A percentile compares a stretch with the other conserved stretches of the same genome.
Conservation (phyloP, 2,329 filamentous ascomycete species). For the Alternaria sp. region DNA sequence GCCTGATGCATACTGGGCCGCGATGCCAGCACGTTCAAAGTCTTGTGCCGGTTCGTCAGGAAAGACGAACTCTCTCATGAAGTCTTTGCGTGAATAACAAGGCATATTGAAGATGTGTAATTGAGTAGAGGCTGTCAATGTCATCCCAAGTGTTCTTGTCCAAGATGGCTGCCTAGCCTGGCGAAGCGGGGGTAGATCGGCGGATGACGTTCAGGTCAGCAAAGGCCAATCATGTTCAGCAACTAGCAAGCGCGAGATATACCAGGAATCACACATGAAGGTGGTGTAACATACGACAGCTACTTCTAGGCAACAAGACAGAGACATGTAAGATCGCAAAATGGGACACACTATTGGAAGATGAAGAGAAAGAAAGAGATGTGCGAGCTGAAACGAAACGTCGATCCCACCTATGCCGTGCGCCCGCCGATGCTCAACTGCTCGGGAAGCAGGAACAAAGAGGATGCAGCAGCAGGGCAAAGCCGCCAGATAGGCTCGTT, state of each 20-base stretch:
- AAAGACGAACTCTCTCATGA: slow-evolving; percentile 24
- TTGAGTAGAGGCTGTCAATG: not conserved
- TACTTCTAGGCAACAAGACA: not conserved
- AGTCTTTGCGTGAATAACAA: slow-evolving; percentile 16
- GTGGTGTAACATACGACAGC: not conserved
- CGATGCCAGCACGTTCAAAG: slow-evolving; percentile 20
- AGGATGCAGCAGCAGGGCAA: slow-evolving; percentile 37
- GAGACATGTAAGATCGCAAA: not conserved
- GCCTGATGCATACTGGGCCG: slow-evolving; percentile 25
- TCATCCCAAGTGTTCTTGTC: not conserved
- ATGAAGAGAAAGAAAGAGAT: not conserved
- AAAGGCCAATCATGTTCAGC: slow-evolving; percentile 1
- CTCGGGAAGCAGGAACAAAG: slow-evolving; percentile 24
- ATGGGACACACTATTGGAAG: not conserved
- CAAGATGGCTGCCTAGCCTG: slow-evolving; percentile 18
- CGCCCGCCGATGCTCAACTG: slow-evolving; percentile 36
- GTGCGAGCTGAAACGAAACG: slow-evolving; percentile 48
- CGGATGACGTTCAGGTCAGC: slow-evolving; percentile 14
- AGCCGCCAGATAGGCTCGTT: slow-evolving; percentile 45
- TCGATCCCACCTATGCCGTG: slow-evolving; percentile 36
- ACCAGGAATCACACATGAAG: not conserved
- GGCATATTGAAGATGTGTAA: not conserved
- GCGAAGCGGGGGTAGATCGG: slow-evolving; percentile 12
- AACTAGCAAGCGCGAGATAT: not conserved
- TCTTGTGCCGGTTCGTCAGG: slow-evolving; percentile 22